Conservation (phyloP, 805 yeast species). For the Kazachstania africana region DNA sequence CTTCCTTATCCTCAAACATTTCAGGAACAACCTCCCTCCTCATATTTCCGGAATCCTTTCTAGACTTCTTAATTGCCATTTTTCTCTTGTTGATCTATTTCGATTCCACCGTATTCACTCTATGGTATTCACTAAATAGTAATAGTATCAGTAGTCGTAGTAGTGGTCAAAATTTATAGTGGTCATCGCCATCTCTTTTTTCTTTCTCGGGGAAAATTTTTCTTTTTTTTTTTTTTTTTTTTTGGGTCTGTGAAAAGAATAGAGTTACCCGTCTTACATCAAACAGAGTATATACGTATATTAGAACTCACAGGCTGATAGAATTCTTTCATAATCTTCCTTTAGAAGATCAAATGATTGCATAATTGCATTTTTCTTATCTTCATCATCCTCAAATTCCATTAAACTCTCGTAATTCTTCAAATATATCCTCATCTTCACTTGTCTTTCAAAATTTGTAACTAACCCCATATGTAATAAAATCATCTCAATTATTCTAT, state of each 20-base stretch:
- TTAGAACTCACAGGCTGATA: no score
- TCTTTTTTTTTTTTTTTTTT: no score
- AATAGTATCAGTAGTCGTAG: no score
- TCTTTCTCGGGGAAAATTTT: no score
- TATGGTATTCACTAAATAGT: no score
- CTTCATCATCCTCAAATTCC: slow-evolving; percentile 53
- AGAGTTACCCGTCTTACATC: no score
- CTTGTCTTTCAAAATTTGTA: slow-evolving; percentile 38
- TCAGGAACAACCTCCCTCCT: slow-evolving; percentile 48
- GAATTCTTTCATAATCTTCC: slow-evolving; percentile 59
- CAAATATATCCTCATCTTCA: slow-evolving; percentile 63
- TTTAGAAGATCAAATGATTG: slow-evolving; percentile 60
- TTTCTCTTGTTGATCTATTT: not conserved
- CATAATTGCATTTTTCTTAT: slow-evolving; percentile 57
- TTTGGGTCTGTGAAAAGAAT: no score
- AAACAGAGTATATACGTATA: no score
- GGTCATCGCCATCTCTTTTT: no score
- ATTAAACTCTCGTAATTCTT: slow-evolving; percentile 72
- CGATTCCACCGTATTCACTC: no score
- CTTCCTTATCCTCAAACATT: slow-evolving; percentile 52
- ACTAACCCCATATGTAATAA: slow-evolving; percentile 32
- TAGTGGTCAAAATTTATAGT: no score
- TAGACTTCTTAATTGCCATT: not conserved
- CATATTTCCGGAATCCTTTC: not conserved
- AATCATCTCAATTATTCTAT: slow-evolving; percentile 67